Evolutionary conservation across 1,139 yeast genomes (phyloP).

Genomic region (Meyerozyma smithsonii): DNA sequence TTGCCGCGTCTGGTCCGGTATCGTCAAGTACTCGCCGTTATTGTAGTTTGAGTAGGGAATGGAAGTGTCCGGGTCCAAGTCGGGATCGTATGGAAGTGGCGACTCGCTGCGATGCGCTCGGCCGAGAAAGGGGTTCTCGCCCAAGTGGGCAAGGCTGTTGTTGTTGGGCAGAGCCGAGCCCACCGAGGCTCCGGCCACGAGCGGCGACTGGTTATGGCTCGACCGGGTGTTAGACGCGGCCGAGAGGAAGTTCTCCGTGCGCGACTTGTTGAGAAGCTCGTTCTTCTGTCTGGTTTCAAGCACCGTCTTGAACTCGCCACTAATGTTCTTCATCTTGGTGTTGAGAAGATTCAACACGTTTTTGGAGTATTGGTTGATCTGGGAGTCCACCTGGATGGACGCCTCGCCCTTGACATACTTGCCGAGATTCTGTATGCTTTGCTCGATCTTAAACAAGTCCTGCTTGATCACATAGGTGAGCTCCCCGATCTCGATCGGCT

Average conservation of each 20-base stretch:
- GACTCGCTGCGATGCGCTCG: slow-evolving; percentile 14
- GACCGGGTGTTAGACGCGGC: slow-evolving; percentile 34
- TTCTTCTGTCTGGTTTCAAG: slow-evolving; percentile 81
- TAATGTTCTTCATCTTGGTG: slow-evolving; percentile 84
- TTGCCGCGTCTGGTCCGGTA: slow-evolving; percentile 78
- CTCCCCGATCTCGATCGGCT: slow-evolving; percentile 90
- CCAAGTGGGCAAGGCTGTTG: slow-evolving; percentile 16
- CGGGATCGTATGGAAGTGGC: slow-evolving; percentile 29
- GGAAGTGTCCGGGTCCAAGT: slow-evolving; percentile 29
- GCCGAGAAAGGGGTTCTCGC: slow-evolving; percentile 41
- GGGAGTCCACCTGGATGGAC: slow-evolving; percentile 48
- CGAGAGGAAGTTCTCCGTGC: slow-evolving; percentile 80
- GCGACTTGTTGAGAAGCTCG: slow-evolving; percentile 72
- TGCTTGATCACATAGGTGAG: slow-evolving; percentile 90
- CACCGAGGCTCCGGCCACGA: slow-evolving; percentile 6
- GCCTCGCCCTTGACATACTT: slow-evolving; percentile 45
- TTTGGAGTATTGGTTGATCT: slow-evolving; percentile 67
- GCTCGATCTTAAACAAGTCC: slow-evolving; percentile 83
- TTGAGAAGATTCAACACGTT: slow-evolving; percentile 84
- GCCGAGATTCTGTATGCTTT: slow-evolving; percentile 65
- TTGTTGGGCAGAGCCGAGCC: slow-evolving; percentile 5
- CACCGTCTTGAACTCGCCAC: slow-evolving; percentile 87
- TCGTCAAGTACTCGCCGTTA: slow-evolving; percentile 43
- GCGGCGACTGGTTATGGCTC: slow-evolving; percentile 24
- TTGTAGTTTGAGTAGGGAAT: slow-evolving; percentile 22